A percentile compares a stretch with the other conserved stretches of the same genome.
Evolutionary conservation across 2,329 filamentous ascomycete species (phyloP).

Genomic region (Fusarium sp.): DNA sequence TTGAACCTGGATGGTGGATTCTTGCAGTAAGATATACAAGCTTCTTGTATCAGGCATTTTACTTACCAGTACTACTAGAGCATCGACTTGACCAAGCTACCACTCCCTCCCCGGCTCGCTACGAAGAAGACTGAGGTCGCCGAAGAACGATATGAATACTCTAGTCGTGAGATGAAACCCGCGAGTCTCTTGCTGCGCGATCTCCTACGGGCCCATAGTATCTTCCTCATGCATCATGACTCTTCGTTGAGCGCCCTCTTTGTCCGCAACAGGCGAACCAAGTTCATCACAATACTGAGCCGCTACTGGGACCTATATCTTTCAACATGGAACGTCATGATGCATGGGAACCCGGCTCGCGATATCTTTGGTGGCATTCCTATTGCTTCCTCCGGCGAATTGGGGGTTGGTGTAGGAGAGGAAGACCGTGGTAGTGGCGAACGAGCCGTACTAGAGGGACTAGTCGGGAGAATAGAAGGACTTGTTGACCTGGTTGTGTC

Average conservation of each 20-base stretch:
- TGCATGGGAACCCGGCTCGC: slow-evolving; percentile 88
- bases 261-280: slow-evolving; percentile 68
- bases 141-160: slow-evolving; percentile 75
- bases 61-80: slow-evolving; percentile 45
- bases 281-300: slow-evolving; percentile 78
- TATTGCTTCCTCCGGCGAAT: slow-evolving; percentile 87
- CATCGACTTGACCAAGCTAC: slow-evolving; percentile 80
- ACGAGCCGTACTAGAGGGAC: slow-evolving; percentile 91
- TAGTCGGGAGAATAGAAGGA: slow-evolving; percentile 81
- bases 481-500: slow-evolving; percentile 89
- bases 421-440: slow-evolving; percentile 95
- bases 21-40: slow-evolving; percentile 73
- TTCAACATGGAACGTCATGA: slow-evolving; percentile 85
- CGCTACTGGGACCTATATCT: slow-evolving; percentile 82
- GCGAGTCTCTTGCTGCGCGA: slow-evolving; percentile 82
- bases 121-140: slow-evolving; percentile 55
- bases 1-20: slow-evolving; percentile 96
- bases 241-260: slow-evolving; percentile 78
- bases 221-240: slow-evolving; percentile 90
- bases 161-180: slow-evolving; percentile 88
- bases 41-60: background rate
- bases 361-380: slow-evolving; percentile 86
- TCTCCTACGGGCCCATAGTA: slow-evolving; percentile 81
- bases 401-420: slow-evolving; percentile 94
- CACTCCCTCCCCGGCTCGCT: slow-evolving; percentile 67